Evolutionary conservation across 345 rosid species (phyloP).

Genomic region (Ceriops zippeliana): DNA sequence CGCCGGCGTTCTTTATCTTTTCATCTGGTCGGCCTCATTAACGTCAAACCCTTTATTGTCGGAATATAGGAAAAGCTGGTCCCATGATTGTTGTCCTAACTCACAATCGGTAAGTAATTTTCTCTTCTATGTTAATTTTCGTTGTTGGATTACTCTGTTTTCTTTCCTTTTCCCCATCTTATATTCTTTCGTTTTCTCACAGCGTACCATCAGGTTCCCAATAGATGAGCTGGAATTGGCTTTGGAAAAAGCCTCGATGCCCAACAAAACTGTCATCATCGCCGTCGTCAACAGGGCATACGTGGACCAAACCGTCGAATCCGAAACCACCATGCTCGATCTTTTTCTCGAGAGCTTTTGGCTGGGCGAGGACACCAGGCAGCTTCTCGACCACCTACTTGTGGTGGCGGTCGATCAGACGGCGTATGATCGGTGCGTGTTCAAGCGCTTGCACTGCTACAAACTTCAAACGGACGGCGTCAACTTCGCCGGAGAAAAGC

Average conservation of each 20-base stretch:
- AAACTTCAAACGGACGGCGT: slow-evolving; percentile 22
- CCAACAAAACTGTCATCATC: slow-evolving; percentile 28
- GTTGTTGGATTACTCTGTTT: no score
- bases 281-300: slow-evolving; percentile 27
- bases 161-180: no score
- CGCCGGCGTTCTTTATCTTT: slow-evolving; percentile 35
- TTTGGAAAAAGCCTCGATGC: slow-evolving; percentile 43
- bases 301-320: slow-evolving; percentile 12
- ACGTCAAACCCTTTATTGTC: slow-evolving; percentile 21
- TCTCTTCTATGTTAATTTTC: no score
- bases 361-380: slow-evolving; percentile 24
- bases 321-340: slow-evolving; percentile 24
- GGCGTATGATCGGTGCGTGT: slow-evolving; percentile 20
- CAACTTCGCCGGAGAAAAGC: slow-evolving; percentile 20
- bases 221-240: slow-evolving; percentile 45
- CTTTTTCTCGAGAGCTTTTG: slow-evolving; percentile 30
- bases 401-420: slow-evolving; percentile 21
- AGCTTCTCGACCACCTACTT: slow-evolving; percentile 21
- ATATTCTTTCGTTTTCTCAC: no score
- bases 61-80: background rate
- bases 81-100: background rate
- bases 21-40: slow-evolving; percentile 17
- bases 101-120: slow-evolving; percentile 28
- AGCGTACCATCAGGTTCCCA: slow-evolving; percentile 3
- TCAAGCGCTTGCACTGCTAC: slow-evolving; percentile 23